A percentile compares a stretch with the other conserved stretches of the same genome.
Conservation (phyloP, 768 basidiomycete genomes). For the Rubroboletus pulcherrimus region DNA sequence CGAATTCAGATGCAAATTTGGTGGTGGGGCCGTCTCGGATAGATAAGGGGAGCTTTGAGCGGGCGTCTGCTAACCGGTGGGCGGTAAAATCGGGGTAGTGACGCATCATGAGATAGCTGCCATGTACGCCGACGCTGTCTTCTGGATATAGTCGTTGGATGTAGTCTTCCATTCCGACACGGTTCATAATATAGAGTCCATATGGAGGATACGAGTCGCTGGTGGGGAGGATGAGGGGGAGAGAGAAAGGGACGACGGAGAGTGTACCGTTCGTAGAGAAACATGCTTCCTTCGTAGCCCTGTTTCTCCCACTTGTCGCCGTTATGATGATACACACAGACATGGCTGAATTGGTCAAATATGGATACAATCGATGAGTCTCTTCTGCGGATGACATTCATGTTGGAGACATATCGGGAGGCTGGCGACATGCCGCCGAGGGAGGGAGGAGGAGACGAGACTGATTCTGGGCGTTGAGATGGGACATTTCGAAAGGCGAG, state of each 20-base stretch:
- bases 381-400: slow-evolving; percentile 73
- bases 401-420: slow-evolving; percentile 69
- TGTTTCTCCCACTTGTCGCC: slow-evolving; percentile 78
- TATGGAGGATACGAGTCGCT: slow-evolving; percentile 79
- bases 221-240: background rate
- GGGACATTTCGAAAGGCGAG: slow-evolving; percentile 16
- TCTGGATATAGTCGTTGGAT: slow-evolving; percentile 72
- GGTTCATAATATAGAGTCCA: slow-evolving; percentile 81
- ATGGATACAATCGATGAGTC: slow-evolving; percentile 78
- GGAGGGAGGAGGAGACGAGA: slow-evolving; percentile 3
- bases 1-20: slow-evolving; percentile 51
- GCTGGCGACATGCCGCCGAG: slow-evolving; percentile 56
- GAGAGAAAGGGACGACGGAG: background rate
- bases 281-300: slow-evolving; percentile 86
- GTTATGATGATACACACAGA: slow-evolving; percentile 76
- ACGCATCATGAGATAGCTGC: slow-evolving; percentile 68
- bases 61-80: slow-evolving; percentile 40
- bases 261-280: slow-evolving; percentile 73
- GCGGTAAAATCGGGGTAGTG: slow-evolving; percentile 67
- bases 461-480: background rate
- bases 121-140: slow-evolving; percentile 60
- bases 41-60: slow-evolving; percentile 20
- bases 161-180: slow-evolving; percentile 76
- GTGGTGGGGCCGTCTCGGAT: slow-evolving; percentile 32
- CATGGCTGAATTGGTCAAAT: slow-evolving; percentile 86